A percentile compares a stretch with the other conserved stretches of the same genome.
phyloP scores from a whole-genome alignment of 805 yeast species.

The Cyberlindnera lachancei region DNA sequence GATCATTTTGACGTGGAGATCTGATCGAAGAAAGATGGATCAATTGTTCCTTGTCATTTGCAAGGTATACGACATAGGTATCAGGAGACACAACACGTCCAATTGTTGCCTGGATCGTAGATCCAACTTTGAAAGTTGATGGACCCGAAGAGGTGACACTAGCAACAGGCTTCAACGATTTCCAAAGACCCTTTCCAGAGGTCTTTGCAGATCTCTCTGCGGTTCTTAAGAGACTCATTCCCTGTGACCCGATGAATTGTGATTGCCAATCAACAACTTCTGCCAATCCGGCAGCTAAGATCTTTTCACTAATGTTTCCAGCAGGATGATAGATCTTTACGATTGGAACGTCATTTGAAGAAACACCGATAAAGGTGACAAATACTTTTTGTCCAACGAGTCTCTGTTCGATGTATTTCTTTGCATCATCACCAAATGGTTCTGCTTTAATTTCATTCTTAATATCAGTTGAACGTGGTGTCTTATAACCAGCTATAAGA shows the following conservation, averaged over 20 bases:
- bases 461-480: conserved; percentile 57
- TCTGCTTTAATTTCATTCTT: conserved; percentile 34
- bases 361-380: conserved; percentile 51
- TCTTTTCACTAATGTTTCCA: conserved; percentile 64
- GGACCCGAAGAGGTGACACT: conserved; percentile 13
- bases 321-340: conserved; percentile 62
- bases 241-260: conserved; percentile 51
- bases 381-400: conserved; percentile 55
- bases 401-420: conserved; percentile 52
- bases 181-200: conserved; percentile 53
- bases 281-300: conserved; percentile 65
- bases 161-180: conserved; percentile 24
- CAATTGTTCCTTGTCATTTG: conserved; percentile 38
- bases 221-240: conserved; percentile 54
- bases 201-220: conserved; percentile 57
- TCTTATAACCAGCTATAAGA: conserved; percentile 63
- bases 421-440: conserved; percentile 62
- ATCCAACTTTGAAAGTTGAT: conserved; percentile 35
- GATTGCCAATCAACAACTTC: conserved; percentile 80
- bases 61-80: conserved; percentile 47
- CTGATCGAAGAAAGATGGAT: conserved; percentile 74
- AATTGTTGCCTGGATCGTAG: conserved; percentile 45
- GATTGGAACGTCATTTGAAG: conserved; percentile 53
- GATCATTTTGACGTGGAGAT: conserved; percentile 62
- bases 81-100: conserved; percentile 62